phyloP scores from a whole-genome alignment of 1,284 basidiomycete species.

The Schizopora paradoxa region DNA sequence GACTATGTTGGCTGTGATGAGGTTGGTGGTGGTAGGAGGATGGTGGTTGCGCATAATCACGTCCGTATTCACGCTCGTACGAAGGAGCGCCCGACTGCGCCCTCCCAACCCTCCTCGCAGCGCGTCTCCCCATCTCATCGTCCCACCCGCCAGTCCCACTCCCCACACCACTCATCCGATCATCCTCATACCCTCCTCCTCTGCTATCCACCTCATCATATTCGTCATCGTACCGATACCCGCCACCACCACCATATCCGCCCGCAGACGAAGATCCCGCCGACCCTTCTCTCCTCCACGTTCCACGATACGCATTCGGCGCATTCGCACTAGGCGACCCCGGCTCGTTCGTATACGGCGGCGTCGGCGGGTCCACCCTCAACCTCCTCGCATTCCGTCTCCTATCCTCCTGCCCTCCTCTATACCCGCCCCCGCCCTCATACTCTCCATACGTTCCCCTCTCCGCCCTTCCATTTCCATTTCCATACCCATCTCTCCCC shows the following conservation, averaged over 20 bases:
- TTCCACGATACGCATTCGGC: not conserved
- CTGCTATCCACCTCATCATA: constrained; percentile 6
- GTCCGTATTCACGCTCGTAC: no score
- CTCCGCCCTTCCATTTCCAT: not conserved
- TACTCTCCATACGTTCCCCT: constrained; percentile 1
- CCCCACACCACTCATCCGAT: not conserved
- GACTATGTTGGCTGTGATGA: no score
- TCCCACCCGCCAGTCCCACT: not conserved
- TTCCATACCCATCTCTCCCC: no score
- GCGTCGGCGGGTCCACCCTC: no score
- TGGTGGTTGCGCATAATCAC: no score
- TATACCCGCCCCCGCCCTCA: not conserved
- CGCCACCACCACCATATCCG: not conserved
- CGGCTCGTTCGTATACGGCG: not conserved
- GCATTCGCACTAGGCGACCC: not conserved
- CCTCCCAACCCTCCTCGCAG: not conserved
- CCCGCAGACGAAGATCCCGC: constrained; percentile 1
- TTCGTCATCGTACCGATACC: constrained; percentile 1
- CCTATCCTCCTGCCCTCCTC: no score
- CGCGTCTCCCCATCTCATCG: not conserved
- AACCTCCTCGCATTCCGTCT: no score
- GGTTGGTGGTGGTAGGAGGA: no score
- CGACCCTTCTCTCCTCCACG: not conserved
- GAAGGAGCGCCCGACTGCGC: no score
- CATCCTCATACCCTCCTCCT: not conserved